These are phyloP conservation scores for Moricandia moricandioides DNA, from an alignment of 345 rosid species.

Conservation along the genomic window DNA sequence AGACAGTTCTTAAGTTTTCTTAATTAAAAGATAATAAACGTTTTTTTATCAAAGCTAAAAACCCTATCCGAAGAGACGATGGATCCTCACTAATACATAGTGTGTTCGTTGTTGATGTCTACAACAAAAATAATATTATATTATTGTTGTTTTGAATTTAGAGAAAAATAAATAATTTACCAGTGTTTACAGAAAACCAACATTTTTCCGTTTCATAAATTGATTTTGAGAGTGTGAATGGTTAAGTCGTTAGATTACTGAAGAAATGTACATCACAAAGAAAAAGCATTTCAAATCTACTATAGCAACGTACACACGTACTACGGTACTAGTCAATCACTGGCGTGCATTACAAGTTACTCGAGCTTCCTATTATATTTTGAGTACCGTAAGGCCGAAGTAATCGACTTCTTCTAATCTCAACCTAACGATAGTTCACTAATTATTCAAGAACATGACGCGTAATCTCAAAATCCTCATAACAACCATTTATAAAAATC, in stretches of 20 bases:
- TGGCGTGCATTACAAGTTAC: slow-evolving; percentile 53
- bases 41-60: too few species aligned
- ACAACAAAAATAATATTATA: not conserved
- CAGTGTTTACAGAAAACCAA: not conserved
- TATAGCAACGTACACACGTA: slow-evolving; percentile 34
- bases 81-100: not conserved
- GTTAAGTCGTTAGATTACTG: not conserved
- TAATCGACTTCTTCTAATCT: not conserved
- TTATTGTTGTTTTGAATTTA: not conserved
- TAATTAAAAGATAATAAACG: too few species aligned
- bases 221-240: not conserved
- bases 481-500: slow-evolving; percentile 12
- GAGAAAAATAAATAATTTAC: not conserved
- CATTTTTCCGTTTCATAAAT: not conserved
- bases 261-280: not conserved
- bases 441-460: not conserved
- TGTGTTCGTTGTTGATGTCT: not conserved
- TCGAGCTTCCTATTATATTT: slow-evolving; percentile 13
- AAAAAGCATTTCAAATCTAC: not conserved
- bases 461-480: not conserved
- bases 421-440: not conserved
- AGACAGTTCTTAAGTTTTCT: too few species aligned
- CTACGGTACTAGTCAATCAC: slow-evolving; percentile 46
- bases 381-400: not conserved
- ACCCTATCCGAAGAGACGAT: too few species aligned